Base-by-base conservation (phyloP, 139 green algal genomes). In the Chara braunii region DNA sequence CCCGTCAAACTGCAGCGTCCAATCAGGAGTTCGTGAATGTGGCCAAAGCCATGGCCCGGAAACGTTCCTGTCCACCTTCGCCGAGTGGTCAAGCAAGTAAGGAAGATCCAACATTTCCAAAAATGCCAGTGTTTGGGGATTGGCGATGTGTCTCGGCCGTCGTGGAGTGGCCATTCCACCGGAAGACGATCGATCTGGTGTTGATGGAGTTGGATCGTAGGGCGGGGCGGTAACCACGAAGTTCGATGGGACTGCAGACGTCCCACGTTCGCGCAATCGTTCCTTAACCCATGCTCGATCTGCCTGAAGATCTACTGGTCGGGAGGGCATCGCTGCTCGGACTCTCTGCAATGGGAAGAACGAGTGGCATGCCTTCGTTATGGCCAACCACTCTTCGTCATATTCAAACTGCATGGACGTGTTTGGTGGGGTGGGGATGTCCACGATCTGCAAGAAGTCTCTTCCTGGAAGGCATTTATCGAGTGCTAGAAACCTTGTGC, bases 401-500 rank as follows among this genome's bases (percentile, higher is more conserved):
- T 96, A 97, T n/a, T 65, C 8, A 28, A 97, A 83, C 60, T 81
- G 73, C 29, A 82, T n/a, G n/a, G n/a, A 68, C 0, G 82, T 74
- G 0, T 83, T 88, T 3, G 63, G 43, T 0, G 75, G 68, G 2
- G 84, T 54, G 3, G 85, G 83, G 35, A 93, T 83, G 26, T 91
- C 75, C 9, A 93, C 33, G 5, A 93, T 58, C 85, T 99, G 92
- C 50, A 99, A 57, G 65, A 97, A 99, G 56, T 90, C 75, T 22
- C 90, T 52, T 2, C 81, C 70, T 1, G 93, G 93, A 12, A 99
- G 80, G 81, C 89, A 96, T 82, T 99, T 99, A 83, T 98, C 91
- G 30, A 99, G 76, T 0, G 93, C 86, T 37, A 99, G 77, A 69
- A 99, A 99, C 0, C 79, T 68, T 0, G 88, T 95, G n/a, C 30